A percentile compares a stretch with the other conserved stretches of the same genome.
phyloP scores from a whole-genome alignment of 208 protist species.

The Lotmaria passim region DNA sequence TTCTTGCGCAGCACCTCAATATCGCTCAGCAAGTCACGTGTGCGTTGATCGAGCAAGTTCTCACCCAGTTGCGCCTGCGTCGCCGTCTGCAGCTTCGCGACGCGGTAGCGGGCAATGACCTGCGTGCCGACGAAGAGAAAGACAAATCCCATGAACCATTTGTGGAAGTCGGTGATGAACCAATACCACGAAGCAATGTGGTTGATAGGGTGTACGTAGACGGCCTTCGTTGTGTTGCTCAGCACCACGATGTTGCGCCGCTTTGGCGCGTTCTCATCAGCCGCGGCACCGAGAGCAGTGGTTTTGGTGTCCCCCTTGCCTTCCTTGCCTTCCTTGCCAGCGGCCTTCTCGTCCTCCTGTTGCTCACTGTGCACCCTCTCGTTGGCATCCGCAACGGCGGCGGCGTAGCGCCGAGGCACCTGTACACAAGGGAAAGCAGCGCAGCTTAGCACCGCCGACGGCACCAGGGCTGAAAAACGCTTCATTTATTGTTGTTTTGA shows the following conservation, averaged over 20 bases:
- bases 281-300: slow-evolving; percentile 44
- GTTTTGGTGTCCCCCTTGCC: slow-evolving; percentile 9
- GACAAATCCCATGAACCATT: slow-evolving; percentile 80
- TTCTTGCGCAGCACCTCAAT: slow-evolving; percentile 87
- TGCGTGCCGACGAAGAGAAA: slow-evolving; percentile 84
- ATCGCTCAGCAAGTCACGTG: slow-evolving; percentile 75
- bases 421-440: background rate
- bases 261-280: slow-evolving; percentile 36
- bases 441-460: background rate
- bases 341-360: background rate
- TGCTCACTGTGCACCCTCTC: slow-evolving; percentile 8
- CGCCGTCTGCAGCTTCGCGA: slow-evolving; percentile 76
- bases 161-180: slow-evolving; percentile 88
- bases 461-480: slow-evolving; percentile 12
- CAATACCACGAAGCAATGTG: slow-evolving; percentile 91
- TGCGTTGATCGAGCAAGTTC: slow-evolving; percentile 87
- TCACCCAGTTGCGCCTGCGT: slow-evolving; percentile 85
- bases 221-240: slow-evolving; percentile 85
- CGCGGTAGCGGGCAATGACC: slow-evolving; percentile 79
- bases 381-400: slow-evolving; percentile 19
- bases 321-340: slow-evolving; percentile 16
- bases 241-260: slow-evolving; percentile 83
- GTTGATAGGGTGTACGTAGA: slow-evolving; percentile 88
- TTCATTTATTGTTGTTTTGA: slow-evolving; percentile 23
- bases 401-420: slow-evolving; percentile 15